Conservation (phyloP, 1,139 yeast genomes). For the Pichia sp. region DNA sequence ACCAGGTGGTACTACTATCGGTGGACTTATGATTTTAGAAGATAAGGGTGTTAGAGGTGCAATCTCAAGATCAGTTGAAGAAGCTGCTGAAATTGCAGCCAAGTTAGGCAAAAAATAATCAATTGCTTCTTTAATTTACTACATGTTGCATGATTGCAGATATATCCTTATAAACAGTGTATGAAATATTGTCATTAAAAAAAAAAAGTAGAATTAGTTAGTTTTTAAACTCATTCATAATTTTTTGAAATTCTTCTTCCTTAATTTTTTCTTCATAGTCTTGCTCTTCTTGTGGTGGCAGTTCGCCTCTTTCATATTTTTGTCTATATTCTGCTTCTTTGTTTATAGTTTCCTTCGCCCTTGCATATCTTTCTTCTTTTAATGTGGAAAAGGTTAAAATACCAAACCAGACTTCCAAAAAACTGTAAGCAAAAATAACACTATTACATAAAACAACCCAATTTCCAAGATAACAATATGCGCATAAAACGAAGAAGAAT, state of each 20-base stretch:
- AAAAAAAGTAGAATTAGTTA: too few species aligned
- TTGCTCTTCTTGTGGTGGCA: conserved; percentile 19
- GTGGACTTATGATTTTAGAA: conserved; percentile 89
- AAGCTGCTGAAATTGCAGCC: conserved; percentile 81
- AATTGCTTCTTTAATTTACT: background rate
- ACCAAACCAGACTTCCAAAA: conserved; percentile 67
- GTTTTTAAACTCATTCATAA: conserved; percentile 26
- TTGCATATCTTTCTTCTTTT: conserved; percentile 48
- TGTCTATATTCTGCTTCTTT: conserved; percentile 33
- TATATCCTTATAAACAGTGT: too few species aligned
- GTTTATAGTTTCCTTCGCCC: conserved; percentile 32
- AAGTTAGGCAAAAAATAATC: conserved; percentile 61
- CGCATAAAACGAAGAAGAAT: conserved; percentile 47
- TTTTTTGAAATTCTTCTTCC: conserved; percentile 26
- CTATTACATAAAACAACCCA: conserved; percentile 50
- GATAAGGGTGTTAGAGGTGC: conserved; percentile 85
- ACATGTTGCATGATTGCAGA: too few species aligned
- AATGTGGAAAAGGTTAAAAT: conserved; percentile 57
- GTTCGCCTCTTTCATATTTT: conserved; percentile 27
- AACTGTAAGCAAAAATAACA: conserved; percentile 54
- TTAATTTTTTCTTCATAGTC: conserved; percentile 20
- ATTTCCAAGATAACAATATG: conserved; percentile 37
- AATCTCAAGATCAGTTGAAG: conserved; percentile 83
- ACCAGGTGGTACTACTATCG: conserved; percentile 98
- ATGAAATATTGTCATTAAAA: too few species aligned